Base-by-base conservation (phyloP, 257 asterid genomes). In the Cordia subcordata region DNA sequence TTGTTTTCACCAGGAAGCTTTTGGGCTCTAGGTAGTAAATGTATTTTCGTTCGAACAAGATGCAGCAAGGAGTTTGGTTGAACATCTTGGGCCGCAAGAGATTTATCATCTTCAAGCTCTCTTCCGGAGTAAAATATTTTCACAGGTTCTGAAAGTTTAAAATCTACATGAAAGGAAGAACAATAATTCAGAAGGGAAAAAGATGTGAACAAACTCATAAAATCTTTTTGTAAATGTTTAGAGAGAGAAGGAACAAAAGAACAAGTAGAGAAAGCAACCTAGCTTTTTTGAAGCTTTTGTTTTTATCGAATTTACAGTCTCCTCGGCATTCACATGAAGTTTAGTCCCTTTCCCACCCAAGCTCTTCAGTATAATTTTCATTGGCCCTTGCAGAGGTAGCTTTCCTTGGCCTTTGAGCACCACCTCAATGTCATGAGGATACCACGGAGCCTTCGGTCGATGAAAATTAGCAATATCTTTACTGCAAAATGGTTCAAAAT, bases 401-500 rank as follows among this genome's bases (percentile, higher is more conserved):
- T 71, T 83, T 66, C 84, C 83, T 61, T 80, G 94, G 73, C 83
- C 90, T 80, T 81, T 80, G 57, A 86, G 75, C 62, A 86, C 85
- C 60, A 89, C 96, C 80, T 89, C 99, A 77, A 85, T 89, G 74
- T 93, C 92, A 80, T 89, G 99, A 77, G 99, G 99, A 80, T 93
- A 83, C 97, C 99, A 93, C 52, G 80, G 69, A 58, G 95, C 94
- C 74, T 81, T 93, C 55, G 99, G 96, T 65, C 97, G 99, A 76
- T 93, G 99, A 76, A 93, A 93, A 81, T 85, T 89, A 52, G 99
- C 94, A 59, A 89, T 61, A 70, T 93, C 99, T 80, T 93, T 93
- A 77, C 99, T 93, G 96, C 80, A 81, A 72, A 71, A 64, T 56
- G 65, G 49, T 46, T 42, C 10, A 27, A 33, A 65, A 69, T 58